Base-by-base conservation (phyloP, 129 eudicot genomes). In the Flaveria linearis region DNA sequence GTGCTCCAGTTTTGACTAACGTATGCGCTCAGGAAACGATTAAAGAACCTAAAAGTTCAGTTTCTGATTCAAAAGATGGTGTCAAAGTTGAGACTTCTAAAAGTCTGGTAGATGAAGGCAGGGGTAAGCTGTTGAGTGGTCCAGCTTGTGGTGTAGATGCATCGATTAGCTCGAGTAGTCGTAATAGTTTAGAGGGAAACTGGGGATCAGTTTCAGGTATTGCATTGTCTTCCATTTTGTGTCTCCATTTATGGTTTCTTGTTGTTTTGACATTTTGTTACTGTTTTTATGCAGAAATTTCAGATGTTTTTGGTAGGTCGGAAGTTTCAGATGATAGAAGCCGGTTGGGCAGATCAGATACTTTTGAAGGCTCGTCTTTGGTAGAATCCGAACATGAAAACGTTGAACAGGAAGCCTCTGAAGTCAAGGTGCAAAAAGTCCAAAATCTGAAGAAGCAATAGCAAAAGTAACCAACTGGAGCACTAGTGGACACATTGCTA, bases 381-480 rank as follows among this genome's bases (percentile, higher is more conserved):
- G 86, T 84, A 53, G 86, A 86, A 81, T 69, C 67, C 7, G 62
- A 56, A 45, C 85, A 46, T 74, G 86, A 67, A 69, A 50, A 5
- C 56, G 50, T 63, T 16, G 80, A 75, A 68, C 39, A 81, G 39
- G 72, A 58, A 25, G 64, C 39, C 6, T 73, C 85, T 77, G 84
- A 84, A 78, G 72, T 79, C 33, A 57, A 28, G 39, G 69, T 60
- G 22, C 85, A 79, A 78, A 68, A 63, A 78, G 65, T 53, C 78
- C 80, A 56, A 82, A 83, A 58, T 55, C 87, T 57, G 89, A 86
- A 39, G 92, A 86, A 68, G 82, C 87, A 9, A 85, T 90, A 41
- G 86, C 89, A 56, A 90, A 90, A 84, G 96, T 88, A 36, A 88
- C 89, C 39, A 85, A 85, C 71, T 85, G 96, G 98, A 86, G 89